phyloP scores from a whole-genome alignment of 768 basidiomycete species.

The Termitomyces sp. region DNA sequence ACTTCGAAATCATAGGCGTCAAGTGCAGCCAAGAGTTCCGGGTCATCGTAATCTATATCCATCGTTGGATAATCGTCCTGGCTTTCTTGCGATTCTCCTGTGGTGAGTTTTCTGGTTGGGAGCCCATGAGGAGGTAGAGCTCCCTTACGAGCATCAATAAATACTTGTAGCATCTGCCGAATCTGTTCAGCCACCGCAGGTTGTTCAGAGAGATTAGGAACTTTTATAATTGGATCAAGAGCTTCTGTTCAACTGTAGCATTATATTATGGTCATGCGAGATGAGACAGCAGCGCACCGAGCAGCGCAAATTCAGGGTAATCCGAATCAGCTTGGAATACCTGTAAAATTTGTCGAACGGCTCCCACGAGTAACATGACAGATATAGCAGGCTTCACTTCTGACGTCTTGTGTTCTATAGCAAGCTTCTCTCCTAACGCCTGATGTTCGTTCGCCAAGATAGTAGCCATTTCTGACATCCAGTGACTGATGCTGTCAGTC shows the following conservation, averaged over 20 bases:
- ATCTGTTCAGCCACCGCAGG: slow-evolving; percentile 50
- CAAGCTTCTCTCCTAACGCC: slow-evolving; percentile 11
- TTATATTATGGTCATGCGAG: background rate
- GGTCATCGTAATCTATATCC: slow-evolving; percentile 59
- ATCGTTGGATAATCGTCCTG: slow-evolving; percentile 66
- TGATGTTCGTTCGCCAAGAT: slow-evolving; percentile 56
- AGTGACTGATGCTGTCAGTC: slow-evolving; percentile 52
- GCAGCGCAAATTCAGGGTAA: slow-evolving; percentile 63
- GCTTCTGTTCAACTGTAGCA: slow-evolving; percentile 40
- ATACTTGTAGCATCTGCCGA: slow-evolving; percentile 53
- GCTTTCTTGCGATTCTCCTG: slow-evolving; percentile 59
- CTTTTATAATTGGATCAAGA: slow-evolving; percentile 44
- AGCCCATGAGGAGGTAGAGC: slow-evolving; percentile 45
- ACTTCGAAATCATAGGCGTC: slow-evolving; percentile 33
- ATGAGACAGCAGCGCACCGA: slow-evolving; percentile 17
- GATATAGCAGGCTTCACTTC: background rate
- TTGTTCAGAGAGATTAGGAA: slow-evolving; percentile 35
- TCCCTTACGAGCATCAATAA: slow-evolving; percentile 53
- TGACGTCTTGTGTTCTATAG: background rate
- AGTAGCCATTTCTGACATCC: slow-evolving; percentile 61
- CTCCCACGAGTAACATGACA: slow-evolving; percentile 18
- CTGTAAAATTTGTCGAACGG: slow-evolving; percentile 19
- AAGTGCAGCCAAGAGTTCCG: slow-evolving; percentile 53
- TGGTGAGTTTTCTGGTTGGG: slow-evolving; percentile 21
- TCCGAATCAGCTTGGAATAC: slow-evolving; percentile 14